Evolutionary conservation across 495 filamentous ascomycete genomes (phyloP).

Genomic region (Trichoderma orchidacearum): DNA sequence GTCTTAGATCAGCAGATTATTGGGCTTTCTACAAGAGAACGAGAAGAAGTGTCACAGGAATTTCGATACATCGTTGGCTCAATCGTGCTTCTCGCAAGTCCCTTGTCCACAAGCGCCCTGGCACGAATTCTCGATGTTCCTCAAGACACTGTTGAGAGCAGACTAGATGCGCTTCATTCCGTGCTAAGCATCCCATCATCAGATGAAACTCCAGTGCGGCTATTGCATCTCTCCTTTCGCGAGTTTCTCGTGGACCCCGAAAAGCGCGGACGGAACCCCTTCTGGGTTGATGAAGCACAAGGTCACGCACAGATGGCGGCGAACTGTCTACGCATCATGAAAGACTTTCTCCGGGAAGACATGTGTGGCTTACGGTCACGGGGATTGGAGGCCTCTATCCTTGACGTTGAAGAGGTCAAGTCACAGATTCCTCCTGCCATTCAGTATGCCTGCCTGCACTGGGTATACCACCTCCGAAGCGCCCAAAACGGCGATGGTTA

Average conservation of each 20-base stretch:
- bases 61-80: slow-evolving; percentile 13
- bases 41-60: background rate
- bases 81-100: slow-evolving; percentile 12
- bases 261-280: slow-evolving; percentile 6
- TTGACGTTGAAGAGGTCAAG: background rate
- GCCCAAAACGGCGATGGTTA: slow-evolving; percentile 3
- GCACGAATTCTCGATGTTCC: slow-evolving; percentile 8
- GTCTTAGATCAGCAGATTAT: slow-evolving; percentile 14
- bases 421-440: slow-evolving; percentile 8
- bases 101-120: slow-evolving; percentile 6
- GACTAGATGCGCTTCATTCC: slow-evolving; percentile 15
- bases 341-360: slow-evolving; percentile 2
- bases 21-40: slow-evolving; percentile 3
- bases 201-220: slow-evolving; percentile 6
- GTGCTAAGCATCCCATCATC: slow-evolving; percentile 12
- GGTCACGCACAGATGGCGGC: slow-evolving; percentile 3
- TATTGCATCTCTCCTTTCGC: slow-evolving; percentile 17
- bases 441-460: slow-evolving; percentile 23
- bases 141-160: slow-evolving; percentile 2
- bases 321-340: slow-evolving; percentile 18
- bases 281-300: slow-evolving; percentile 15
- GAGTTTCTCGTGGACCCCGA: slow-evolving; percentile 11
- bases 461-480: slow-evolving; percentile 23
- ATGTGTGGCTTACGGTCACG: slow-evolving; percentile 7
- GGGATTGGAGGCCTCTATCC: background rate